Evolutionary conservation across 225 moss, liverwort and hornwort species (phyloP).

Genomic region (Sphagnum contortum): DNA sequence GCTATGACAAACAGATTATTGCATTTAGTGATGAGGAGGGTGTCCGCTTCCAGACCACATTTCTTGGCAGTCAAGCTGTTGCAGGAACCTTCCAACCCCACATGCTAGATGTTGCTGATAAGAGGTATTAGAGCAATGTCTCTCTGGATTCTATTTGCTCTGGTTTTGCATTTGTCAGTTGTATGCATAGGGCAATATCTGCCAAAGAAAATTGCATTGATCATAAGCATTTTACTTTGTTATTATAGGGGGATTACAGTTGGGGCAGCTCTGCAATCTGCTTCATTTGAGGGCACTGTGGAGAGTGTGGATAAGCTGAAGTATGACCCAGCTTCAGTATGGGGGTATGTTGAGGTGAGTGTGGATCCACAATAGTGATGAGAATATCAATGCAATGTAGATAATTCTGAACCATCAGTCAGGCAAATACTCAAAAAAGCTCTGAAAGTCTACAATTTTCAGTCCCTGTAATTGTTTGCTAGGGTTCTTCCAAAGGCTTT

Average conservation of each 20-base stretch:
- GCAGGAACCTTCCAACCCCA: conserved; percentile 69
- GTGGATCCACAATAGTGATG: neutral
- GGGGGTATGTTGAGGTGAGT: conserved; percentile 91
- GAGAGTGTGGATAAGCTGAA: conserved; percentile 51
- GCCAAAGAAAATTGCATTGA: too few relatives aligned
- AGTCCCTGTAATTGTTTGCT: too few relatives aligned
- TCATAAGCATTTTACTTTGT: neutral
- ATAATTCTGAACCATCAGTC: too few relatives aligned
- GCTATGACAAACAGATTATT: conserved; percentile 54
- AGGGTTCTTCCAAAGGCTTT: too few relatives aligned
- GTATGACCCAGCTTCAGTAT: conserved; percentile 69
- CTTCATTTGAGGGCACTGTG: conserved; percentile 50
- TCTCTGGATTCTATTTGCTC: too few relatives aligned
- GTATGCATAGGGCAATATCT: too few relatives aligned
- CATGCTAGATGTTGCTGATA: conserved; percentile 52
- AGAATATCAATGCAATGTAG: too few relatives aligned
- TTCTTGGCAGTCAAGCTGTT: conserved; percentile 85
- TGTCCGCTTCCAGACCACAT: conserved; percentile 90
- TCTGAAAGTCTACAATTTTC: too few relatives aligned
- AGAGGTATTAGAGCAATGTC: conserved; percentile 32
- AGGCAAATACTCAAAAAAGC: too few relatives aligned
- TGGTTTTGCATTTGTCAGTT: too few relatives aligned
- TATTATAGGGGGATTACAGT: conserved; percentile 63
- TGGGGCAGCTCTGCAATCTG: conserved; percentile 53
- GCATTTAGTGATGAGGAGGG: conserved; percentile 99